phyloP scores from a whole-genome alignment of 805 yeast species.

The Gaillardinia entomophila region DNA sequence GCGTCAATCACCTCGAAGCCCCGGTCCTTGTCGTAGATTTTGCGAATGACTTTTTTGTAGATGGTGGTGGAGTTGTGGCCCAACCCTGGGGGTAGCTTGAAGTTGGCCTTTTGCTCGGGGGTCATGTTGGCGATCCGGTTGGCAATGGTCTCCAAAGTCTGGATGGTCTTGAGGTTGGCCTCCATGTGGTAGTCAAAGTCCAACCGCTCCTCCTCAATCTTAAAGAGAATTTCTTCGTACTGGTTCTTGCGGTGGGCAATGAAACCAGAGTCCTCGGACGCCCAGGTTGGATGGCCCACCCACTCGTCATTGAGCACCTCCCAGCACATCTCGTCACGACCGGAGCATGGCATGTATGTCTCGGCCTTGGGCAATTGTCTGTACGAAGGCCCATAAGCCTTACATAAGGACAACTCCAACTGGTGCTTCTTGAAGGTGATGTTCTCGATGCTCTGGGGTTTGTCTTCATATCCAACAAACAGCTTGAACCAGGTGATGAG shows the following conservation, averaged over 20 bases:
- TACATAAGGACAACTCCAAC: slow-evolving; percentile 82
- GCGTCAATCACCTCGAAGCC: slow-evolving; percentile 97
- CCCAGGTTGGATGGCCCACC: slow-evolving; percentile 99
- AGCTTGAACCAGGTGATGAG: slow-evolving; percentile 85
- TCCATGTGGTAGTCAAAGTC: slow-evolving; percentile 97
- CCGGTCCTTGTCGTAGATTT: slow-evolving; percentile 88
- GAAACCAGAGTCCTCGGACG: slow-evolving; percentile 97
- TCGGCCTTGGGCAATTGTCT: slow-evolving; percentile 89
- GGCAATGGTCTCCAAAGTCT: slow-evolving; percentile 91
- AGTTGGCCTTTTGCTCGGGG: slow-evolving; percentile 77
- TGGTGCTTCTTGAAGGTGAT: slow-evolving; percentile 86
- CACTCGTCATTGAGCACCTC: slow-evolving; percentile 97
- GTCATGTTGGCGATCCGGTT: slow-evolving; percentile 91
- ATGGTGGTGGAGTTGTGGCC: slow-evolving; percentile 90
- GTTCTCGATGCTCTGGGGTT: slow-evolving; percentile 82
- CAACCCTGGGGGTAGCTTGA: slow-evolving; percentile 86
- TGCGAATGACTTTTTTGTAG: slow-evolving; percentile 87
- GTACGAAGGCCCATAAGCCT: slow-evolving; percentile 93
- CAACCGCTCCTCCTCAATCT: slow-evolving; percentile 96
- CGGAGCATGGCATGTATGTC: slow-evolving; percentile 95
- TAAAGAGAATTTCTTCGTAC: slow-evolving; percentile 90
- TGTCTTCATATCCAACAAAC: slow-evolving; percentile 84
- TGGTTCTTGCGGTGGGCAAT: slow-evolving; percentile 98
- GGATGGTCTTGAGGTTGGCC: slow-evolving; percentile 89
- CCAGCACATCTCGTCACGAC: slow-evolving; percentile 99